Percentiles rank a stretch among this genome's conserved stretches.
Conservation (phyloP, 495 filamentous ascomycete species). For the Lasiosphaeria hispida region DNA sequence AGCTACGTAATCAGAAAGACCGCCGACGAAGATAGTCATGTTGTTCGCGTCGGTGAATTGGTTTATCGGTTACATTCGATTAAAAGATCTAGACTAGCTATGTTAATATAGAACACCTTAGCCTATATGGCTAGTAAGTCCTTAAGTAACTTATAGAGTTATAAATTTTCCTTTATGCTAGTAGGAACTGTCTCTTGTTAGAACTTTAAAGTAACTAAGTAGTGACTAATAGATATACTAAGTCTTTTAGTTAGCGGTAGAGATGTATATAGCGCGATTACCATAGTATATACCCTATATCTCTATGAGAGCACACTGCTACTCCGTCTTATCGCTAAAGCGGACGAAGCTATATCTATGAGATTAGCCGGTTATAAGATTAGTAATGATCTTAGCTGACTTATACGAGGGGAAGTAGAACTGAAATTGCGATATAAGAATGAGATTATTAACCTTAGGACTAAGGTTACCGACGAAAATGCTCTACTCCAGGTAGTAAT, state of each 20-base stretch:
- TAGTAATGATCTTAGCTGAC: conserved; percentile 99
- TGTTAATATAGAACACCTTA: conserved; percentile 37
- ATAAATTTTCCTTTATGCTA: conserved; percentile 42
- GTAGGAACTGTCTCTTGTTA: conserved; percentile 30
- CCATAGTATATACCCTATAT: conserved; percentile 99
- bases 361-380: conserved; percentile 95
- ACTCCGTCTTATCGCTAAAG: conserved; percentile 89
- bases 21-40: conserved; percentile 97
- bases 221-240: conserved; percentile 30
- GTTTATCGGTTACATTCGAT: conserved; percentile 85
- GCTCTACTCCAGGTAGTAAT: conserved; percentile 90
- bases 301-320: conserved; percentile 90
- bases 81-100: conserved; percentile 38
- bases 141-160: conserved; percentile 36
- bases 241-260: conserved; percentile 98
- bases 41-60: conserved; percentile 99
- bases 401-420: conserved; percentile 94
- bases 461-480: conserved; percentile 98
- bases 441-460: conserved; percentile 98
- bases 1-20: conserved; percentile 95
- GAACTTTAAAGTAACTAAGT: background rate
- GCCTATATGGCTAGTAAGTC: conserved; percentile 36
- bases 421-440: conserved; percentile 94
- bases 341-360: conserved; percentile 97
- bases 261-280: conserved; percentile 98